phyloP scores from a whole-genome alignment of 345 rosid genomes.

The Cardamine occulta region DNA sequence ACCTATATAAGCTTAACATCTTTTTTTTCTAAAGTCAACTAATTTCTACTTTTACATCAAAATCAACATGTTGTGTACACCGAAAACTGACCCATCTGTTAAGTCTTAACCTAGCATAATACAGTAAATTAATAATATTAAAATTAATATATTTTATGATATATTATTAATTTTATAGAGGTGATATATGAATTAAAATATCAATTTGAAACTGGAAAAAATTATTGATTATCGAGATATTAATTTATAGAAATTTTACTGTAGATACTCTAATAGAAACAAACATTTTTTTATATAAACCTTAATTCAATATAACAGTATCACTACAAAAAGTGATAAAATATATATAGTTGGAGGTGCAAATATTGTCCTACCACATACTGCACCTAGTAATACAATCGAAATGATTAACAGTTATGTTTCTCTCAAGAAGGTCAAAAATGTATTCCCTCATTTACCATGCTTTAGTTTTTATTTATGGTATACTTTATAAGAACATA shows the following conservation, averaged over 20 bases:
- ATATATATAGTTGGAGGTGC: not conserved
- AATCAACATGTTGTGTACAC: not conserved
- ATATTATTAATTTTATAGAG: no score
- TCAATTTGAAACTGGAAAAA: no score
- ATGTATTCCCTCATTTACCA: constrained; percentile 31
- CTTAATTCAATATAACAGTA: not conserved
- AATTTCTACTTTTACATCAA: not conserved
- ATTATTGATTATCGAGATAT: no score
- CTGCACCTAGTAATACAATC: not conserved
- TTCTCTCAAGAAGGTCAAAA: constrained; percentile 16
- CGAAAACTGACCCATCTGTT: not conserved
- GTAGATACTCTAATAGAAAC: not conserved
- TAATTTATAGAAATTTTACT: no score
- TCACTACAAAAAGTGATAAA: not conserved
- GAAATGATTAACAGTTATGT: not conserved
- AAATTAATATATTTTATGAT: no score
- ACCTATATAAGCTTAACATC: not conserved
- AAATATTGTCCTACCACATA: constrained; percentile 1
- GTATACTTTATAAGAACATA: constrained; percentile 26
- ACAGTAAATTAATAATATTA: no score
- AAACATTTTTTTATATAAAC: not conserved
- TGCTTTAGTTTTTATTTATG: constrained; percentile 13
- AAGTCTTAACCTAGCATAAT: not conserved
- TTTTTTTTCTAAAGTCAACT: not conserved
- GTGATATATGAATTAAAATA: no score